These are phyloP conservation scores for Arthrocladium fulminans DNA, from an alignment of 2,329 filamentous ascomycete genomes.

Conservation along the genomic window DNA sequence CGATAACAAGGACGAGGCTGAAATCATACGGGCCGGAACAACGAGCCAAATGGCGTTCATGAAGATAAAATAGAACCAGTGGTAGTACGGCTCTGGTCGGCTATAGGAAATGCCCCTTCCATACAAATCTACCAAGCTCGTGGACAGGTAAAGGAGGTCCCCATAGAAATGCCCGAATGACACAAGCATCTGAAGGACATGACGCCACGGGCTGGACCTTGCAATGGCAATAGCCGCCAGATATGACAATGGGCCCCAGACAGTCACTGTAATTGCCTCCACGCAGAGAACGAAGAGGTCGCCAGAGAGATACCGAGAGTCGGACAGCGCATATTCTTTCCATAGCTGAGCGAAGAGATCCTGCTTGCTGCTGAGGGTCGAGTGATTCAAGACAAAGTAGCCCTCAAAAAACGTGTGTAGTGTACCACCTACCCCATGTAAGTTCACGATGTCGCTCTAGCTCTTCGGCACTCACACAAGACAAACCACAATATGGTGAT, in stretches of 20 bases:
- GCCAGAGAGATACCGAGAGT: conserved; percentile 75
- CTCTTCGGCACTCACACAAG: conserved; percentile 48
- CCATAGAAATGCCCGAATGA: conserved; percentile 57
- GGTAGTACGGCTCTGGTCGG: conserved; percentile 55
- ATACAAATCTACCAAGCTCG: conserved; percentile 53
- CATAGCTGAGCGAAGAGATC: conserved; percentile 75
- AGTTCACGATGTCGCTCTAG: conserved; percentile 9
- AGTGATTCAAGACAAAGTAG: conserved; percentile 67
- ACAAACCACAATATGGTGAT: conserved; percentile 65
- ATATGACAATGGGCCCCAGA: conserved; percentile 55
- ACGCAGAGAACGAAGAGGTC: conserved; percentile 81
- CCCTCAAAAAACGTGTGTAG: conserved; percentile 78
- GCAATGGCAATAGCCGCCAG: conserved; percentile 48
- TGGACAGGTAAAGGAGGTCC: conserved; percentile 56
- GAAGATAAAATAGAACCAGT: conserved; percentile 57
- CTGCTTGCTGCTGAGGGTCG: conserved; percentile 56
- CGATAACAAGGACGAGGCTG: neutral
- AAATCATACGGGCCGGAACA: conserved; percentile 46
- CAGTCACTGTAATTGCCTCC: conserved; percentile 69
- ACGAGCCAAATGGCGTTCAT: conserved; percentile 62
- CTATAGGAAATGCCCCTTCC: conserved; percentile 47
- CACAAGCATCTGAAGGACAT: conserved; percentile 52
- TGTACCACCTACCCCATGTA: conserved; percentile 30
- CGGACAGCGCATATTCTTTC: conserved; percentile 85
- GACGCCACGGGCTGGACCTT: conserved; percentile 46